A percentile compares a stretch with the other conserved stretches of the same genome.
These are phyloP conservation scores for Ailanthus altissimus DNA, from an alignment of 345 rosid genomes.

Conservation along the genomic window DNA sequence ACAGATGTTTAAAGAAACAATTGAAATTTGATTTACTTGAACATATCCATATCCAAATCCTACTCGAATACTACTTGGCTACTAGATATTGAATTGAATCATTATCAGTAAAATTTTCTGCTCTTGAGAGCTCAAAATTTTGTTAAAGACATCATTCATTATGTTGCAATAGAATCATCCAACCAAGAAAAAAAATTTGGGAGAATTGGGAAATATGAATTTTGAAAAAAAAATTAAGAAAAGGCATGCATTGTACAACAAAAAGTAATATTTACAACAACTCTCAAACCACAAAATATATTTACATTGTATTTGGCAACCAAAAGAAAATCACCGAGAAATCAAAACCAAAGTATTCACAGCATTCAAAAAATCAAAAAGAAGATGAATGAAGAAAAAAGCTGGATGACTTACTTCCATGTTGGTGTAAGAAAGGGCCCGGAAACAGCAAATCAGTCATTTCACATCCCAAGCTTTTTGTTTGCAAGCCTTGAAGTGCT, in stretches of 20 bases:
- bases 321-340: not conserved
- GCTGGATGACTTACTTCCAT: not conserved
- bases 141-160: no score
- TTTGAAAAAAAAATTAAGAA: not conserved
- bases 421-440: not conserved
- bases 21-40: no score
- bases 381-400: not conserved
- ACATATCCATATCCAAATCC: no score
- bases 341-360: conserved; percentile 3
- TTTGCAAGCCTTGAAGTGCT: not conserved
- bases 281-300: not conserved
- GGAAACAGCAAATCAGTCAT: not conserved
- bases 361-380: not conserved
- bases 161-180: not conserved
- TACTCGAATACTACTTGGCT: no score
- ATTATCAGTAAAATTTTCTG: no score
- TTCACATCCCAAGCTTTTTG: not conserved
- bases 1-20: no score
- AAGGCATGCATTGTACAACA: not conserved
- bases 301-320: not conserved
- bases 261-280: conserved; percentile 1
- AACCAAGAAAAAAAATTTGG: not conserved
- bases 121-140: no score
- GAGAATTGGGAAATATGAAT: no score
- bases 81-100: no score